These are phyloP conservation scores for Sclerotiophoma versabilis DNA, from an alignment of 2,329 filamentous ascomycete genomes.

Conservation along the genomic window DNA sequence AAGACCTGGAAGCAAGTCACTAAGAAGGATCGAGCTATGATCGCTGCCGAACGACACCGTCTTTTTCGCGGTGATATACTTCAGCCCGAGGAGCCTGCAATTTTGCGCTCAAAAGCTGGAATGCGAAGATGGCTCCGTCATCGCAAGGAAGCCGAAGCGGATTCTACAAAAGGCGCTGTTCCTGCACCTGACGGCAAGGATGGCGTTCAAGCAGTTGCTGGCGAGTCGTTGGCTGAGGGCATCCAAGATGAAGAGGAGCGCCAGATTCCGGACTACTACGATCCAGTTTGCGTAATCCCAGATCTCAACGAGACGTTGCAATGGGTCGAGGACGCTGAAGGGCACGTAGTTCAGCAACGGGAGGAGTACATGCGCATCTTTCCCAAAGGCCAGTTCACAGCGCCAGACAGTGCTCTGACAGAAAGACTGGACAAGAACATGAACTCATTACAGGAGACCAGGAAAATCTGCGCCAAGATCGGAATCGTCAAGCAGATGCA, in stretches of 20 bases:
- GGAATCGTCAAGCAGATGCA: slow-evolving; percentile 99
- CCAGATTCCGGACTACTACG: slow-evolving; percentile 93
- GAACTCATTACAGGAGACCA: slow-evolving; percentile 92
- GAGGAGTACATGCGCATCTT: slow-evolving; percentile 84
- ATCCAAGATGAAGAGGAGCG: slow-evolving; percentile 83
- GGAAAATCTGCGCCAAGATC: slow-evolving; percentile 95
- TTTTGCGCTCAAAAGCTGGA: slow-evolving; percentile 82
- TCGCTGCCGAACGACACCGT: slow-evolving; percentile 83
- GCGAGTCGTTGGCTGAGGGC: slow-evolving; percentile 89
- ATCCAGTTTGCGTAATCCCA: slow-evolving; percentile 82
- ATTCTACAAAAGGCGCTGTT: slow-evolving; percentile 57
- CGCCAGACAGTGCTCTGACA: slow-evolving; percentile 75
- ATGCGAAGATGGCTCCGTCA: slow-evolving; percentile 90
- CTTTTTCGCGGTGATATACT: slow-evolving; percentile 86
- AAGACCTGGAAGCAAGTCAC: slow-evolving; percentile 99
- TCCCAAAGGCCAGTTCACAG: slow-evolving; percentile 75
- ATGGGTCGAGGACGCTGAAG: slow-evolving; percentile 90
- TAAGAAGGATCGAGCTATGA: slow-evolving; percentile 88
- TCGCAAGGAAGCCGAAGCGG: slow-evolving; percentile 68
- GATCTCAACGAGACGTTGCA: slow-evolving; percentile 79
- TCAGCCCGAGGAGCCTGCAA: slow-evolving; percentile 85
- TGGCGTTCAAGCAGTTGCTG: slow-evolving; percentile 57
- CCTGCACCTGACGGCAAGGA: slow-evolving; percentile 56
- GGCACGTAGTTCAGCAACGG: slow-evolving; percentile 84
- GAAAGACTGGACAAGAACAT: slow-evolving; percentile 90